Evolutionary conservation across 805 yeast species (phyloP).

Genomic region (Schwanniomyces vanrijiae): DNA sequence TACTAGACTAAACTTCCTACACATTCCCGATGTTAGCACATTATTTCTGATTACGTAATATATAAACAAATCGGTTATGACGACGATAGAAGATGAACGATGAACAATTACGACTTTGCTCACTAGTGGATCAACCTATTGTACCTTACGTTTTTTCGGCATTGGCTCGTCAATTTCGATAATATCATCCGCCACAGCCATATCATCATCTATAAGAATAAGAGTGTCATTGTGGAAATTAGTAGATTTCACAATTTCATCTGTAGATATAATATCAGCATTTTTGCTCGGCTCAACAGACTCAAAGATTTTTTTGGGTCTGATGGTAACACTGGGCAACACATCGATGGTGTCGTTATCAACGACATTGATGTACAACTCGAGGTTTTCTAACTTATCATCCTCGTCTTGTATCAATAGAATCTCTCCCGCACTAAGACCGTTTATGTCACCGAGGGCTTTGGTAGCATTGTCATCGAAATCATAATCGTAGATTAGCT

Average conservation of each 20-base stretch:
- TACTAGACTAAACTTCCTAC: neutral
- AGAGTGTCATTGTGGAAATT: constrained; percentile 4
- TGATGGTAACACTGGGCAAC: constrained; percentile 13
- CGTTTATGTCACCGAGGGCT: constrained; percentile 48
- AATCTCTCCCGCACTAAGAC: constrained; percentile 59
- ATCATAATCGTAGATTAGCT: constrained; percentile 79
- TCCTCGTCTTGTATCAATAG: constrained; percentile 79
- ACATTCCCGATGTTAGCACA: constrained; percentile 1
- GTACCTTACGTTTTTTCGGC: neutral
- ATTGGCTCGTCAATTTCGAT: constrained; percentile 4
- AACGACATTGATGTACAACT: constrained; percentile 49
- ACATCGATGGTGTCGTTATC: constrained; percentile 3
- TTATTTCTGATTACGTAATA: constrained; percentile 2
- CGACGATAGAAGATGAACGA: no score
- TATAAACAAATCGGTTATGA: neutral
- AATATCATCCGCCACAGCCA: constrained; percentile 11
- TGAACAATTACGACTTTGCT: no score
- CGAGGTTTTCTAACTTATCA: constrained; percentile 62
- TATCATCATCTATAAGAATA: constrained; percentile 13
- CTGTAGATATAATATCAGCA: constrained; percentile 9
- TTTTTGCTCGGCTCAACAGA: constrained; percentile 5
- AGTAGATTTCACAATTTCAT: neutral
- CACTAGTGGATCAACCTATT: neutral
- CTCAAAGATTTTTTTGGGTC: constrained; percentile 11
- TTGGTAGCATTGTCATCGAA: constrained; percentile 73